A percentile compares a stretch with the other conserved stretches of the same genome.
Conservation (phyloP, 495 filamentous ascomycete genomes). For the Talaromyces proteolyticus region DNA sequence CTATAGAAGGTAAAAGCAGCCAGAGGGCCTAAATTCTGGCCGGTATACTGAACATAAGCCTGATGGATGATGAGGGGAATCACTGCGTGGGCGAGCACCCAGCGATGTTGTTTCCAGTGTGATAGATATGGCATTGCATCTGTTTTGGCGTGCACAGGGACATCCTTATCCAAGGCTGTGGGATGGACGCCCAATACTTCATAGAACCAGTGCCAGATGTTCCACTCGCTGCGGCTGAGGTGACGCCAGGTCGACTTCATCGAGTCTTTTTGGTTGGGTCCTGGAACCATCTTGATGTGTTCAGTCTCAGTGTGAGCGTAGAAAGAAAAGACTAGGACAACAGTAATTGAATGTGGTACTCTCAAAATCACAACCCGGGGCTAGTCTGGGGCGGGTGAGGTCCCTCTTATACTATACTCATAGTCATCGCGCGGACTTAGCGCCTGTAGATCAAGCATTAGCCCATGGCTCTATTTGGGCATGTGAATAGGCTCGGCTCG, state of each 20-base stretch:
- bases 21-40: slow-evolving; percentile 17
- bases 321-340: no score
- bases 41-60: slow-evolving; percentile 19
- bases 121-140: slow-evolving; percentile 21
- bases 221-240: slow-evolving; percentile 21
- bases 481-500: not conserved
- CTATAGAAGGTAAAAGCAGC: slow-evolving; percentile 22
- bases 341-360: not conserved
- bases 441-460: not conserved
- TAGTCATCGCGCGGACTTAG: not conserved
- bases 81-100: slow-evolving; percentile 19
- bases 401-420: not conserved
- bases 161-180: slow-evolving; percentile 16
- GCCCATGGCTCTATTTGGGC: no score
- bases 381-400: not conserved
- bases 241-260: slow-evolving; percentile 32
- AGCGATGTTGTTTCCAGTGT: slow-evolving; percentile 25
- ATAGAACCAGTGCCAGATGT: slow-evolving; percentile 26
- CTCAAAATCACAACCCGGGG: not conserved
- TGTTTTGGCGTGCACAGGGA: slow-evolving; percentile 20
- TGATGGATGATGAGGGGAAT: slow-evolving; percentile 22
- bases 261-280: slow-evolving; percentile 19
- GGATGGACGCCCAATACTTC: slow-evolving; percentile 24
- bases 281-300: not conserved
- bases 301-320: not conserved